Base-by-base conservation (phyloP, 768 basidiomycete species). In the Trametes cinnabarina region DNA sequence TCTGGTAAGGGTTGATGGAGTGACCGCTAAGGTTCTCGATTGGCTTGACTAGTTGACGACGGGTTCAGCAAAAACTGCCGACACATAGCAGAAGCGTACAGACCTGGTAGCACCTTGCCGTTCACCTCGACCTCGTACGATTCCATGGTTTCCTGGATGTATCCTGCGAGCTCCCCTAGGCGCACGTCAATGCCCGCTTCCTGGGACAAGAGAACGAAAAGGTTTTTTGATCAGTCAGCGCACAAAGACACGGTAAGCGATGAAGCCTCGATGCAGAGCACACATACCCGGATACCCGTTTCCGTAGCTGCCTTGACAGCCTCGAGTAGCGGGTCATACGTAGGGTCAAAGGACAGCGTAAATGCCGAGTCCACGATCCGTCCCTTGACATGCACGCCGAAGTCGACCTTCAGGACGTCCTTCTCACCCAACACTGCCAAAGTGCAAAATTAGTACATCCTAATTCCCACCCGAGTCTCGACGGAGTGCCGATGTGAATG, bases 71-170 rank as follows among this genome's bases (percentile, higher is more conserved):
- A n/a, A n/a, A 39, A 52, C 37, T 17, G 14, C 23, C 25, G 10
- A 3, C 4, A 42, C 6, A 12, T 25, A 54, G 46, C 41, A 43
- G 39, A 25, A 25, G 15, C 4, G 7, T 11, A 63, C 71, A 35
- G 23, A 94, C 94, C 92, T 48, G 88, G 93, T 63, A 86, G 78
- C 8, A 87, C 79, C 66, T 93, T 92, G 22, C 92, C 88, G 14
- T 83, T 82, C n/a, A 95, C 83, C 66, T 94, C 92, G 11, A 99
- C 96, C 70, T 98, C 97, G 67, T 98, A 98, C 0, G 91, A 93
- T 69, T 98, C 94, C 97, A 99, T 99, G 2, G 94, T 95, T 71
- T 99, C 97, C 72, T 99, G 96, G 53, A 98, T 95, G 49, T 82
- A 82, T 0, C 85, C 94, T 2, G 87, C 97, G 30, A 99, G 80